A percentile compares a stretch with the other conserved stretches of the same genome.
Conservation (phyloP, 306 rosid species). For the Chamaecrista fasciculata region DNA sequence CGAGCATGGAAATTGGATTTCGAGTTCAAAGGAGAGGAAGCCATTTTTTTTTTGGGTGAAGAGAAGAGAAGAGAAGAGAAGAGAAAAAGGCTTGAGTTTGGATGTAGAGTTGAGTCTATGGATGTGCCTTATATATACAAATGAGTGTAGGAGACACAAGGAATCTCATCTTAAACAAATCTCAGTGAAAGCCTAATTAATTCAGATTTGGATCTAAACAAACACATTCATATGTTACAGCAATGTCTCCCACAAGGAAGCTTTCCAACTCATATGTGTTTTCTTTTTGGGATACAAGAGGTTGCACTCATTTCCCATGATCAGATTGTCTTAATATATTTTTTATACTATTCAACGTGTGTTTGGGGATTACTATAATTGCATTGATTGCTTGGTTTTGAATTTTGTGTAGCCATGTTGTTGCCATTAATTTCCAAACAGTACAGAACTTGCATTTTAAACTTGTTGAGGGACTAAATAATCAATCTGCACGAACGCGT, state of each 20-base stretch:
- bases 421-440: not conserved
- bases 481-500: not conserved
- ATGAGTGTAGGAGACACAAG: not conserved
- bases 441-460: not conserved
- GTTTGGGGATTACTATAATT: not conserved
- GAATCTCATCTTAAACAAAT: constrained; percentile 27
- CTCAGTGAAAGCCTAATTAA: not conserved
- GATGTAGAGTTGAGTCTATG: not conserved
- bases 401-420: no score
- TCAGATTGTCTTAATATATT: not conserved
- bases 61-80: not conserved
- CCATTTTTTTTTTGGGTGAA: constrained; percentile 16
- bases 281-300: not conserved
- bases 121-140: not conserved
- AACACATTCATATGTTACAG: not conserved
- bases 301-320: not conserved
- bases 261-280: constrained; percentile 17
- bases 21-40: constrained; percentile 7
- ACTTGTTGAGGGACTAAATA: not conserved
- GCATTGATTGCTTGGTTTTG: not conserved
- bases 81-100: not conserved
- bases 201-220: constrained; percentile 9
- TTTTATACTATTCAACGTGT: not conserved
- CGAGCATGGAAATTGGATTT: constrained; percentile 34
- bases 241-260: constrained; percentile 23